These are phyloP conservation scores for Dactylellina sp. DNA, from an alignment of 2,329 filamentous ascomycete species.

Conservation along the genomic window DNA sequence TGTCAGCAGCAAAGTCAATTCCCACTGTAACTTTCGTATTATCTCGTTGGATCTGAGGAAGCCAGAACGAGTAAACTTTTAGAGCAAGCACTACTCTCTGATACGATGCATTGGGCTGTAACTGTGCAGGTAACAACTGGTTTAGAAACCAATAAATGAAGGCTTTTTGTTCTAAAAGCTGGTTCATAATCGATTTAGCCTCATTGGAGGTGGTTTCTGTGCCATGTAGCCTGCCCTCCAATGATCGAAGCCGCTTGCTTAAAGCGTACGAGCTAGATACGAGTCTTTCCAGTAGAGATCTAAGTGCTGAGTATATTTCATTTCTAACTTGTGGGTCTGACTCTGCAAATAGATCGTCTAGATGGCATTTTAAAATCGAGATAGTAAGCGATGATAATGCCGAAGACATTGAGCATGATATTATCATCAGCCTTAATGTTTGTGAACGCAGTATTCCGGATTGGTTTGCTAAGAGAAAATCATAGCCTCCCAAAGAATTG, in stretches of 20 bases:
- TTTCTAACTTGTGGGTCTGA: conserved; percentile 87
- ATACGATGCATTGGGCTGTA: conserved; percentile 86
- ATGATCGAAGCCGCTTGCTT: conserved; percentile 30
- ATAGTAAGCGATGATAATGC: conserved; percentile 6
- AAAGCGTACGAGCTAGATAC: conserved; percentile 46
- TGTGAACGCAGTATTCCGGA: conserved; percentile 30
- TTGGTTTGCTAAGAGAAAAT: conserved; percentile 22
- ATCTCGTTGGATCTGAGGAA: conserved; percentile 44
- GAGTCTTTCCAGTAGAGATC: conserved; percentile 81
- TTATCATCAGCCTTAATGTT: conserved; percentile 59
- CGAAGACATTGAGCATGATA: conserved; percentile 78
- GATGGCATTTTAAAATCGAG: conserved; percentile 69
- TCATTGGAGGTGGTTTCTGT: neutral
- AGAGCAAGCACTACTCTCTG: conserved; percentile 87
- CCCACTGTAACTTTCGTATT: conserved; percentile 2
- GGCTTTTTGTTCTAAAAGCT: conserved; percentile 36
- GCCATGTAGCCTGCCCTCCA: conserved; percentile 16
- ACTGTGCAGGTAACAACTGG: conserved; percentile 76
- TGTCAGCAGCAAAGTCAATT: conserved; percentile 32
- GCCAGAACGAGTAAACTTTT: conserved; percentile 73
- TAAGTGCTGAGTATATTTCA: conserved; percentile 79
- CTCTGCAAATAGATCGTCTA: conserved; percentile 81
- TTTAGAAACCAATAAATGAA: conserved; percentile 80
- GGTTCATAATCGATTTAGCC: neutral
- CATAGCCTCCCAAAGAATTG: conserved; percentile 30